A percentile compares a stretch with the other conserved stretches of the same genome.
These are phyloP conservation scores for Hebeloma cylindrosporum DNA, from an alignment of 768 basidiomycete genomes.

Conservation along the genomic window DNA sequence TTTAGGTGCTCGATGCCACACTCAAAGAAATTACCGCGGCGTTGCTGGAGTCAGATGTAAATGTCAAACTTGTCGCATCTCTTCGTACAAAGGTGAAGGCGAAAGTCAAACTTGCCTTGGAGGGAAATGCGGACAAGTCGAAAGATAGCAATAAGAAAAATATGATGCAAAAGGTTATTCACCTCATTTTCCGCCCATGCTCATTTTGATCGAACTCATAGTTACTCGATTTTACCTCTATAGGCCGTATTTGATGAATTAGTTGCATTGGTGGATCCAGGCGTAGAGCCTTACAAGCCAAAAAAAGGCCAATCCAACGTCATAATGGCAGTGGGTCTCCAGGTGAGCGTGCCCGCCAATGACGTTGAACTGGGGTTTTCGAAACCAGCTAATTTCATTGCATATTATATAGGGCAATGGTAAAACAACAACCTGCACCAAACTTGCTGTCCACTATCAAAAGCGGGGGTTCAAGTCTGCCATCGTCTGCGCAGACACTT, in stretches of 20 bases:
- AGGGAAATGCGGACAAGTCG: constrained; percentile 58
- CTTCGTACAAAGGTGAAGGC: constrained; percentile 87
- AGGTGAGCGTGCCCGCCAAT: constrained; percentile 48
- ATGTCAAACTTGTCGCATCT: constrained; percentile 91
- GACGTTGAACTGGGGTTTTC: neutral
- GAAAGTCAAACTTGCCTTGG: constrained; percentile 82
- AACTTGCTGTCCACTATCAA: constrained; percentile 96
- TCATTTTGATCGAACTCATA: neutral
- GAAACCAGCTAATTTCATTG: neutral
- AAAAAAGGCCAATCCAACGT: constrained; percentile 93
- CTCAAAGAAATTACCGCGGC: constrained; percentile 96
- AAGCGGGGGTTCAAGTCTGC: constrained; percentile 95
- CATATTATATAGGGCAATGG: constrained; percentile 98
- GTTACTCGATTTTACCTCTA: constrained; percentile 3
- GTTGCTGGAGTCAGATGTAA: constrained; percentile 94
- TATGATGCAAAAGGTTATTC: constrained; percentile 84
- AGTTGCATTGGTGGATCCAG: constrained; percentile 92
- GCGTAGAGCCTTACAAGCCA: constrained; percentile 93
- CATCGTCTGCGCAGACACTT: constrained; percentile 98
- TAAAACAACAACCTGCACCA: constrained; percentile 99
- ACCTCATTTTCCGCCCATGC: neutral
- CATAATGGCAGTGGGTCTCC: constrained; percentile 96
- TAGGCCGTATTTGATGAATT: constrained; percentile 97
- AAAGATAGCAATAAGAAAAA: constrained; percentile 84
- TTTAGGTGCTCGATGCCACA: constrained; percentile 86